phyloP scores from a whole-genome alignment of 2,329 filamentous ascomycete species.

The Botrytis aclada region DNA sequence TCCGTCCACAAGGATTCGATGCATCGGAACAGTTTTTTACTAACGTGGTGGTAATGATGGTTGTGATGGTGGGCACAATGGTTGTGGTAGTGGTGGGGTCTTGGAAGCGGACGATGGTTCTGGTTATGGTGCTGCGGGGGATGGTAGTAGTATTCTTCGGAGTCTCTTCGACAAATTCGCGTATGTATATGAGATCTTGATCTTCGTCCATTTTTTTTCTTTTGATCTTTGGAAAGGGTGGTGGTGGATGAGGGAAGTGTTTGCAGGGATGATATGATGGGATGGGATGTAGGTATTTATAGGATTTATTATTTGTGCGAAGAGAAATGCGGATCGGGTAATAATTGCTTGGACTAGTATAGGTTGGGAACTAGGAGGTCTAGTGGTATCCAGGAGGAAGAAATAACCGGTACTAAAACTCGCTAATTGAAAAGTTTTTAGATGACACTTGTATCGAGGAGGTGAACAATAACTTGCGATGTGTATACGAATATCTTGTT shows the following conservation, averaged over 20 bases:
- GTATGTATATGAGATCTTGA: too few relatives aligned
- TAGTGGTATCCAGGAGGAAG: background rate
- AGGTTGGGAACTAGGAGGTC: background rate
- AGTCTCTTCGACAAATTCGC: background rate
- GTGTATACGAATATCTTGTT: fast-evolving
- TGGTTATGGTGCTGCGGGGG: background rate
- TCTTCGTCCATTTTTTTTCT: background rate
- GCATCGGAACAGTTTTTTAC: background rate
- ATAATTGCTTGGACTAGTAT: background rate
- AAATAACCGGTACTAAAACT: background rate
- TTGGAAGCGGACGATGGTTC: too few relatives aligned
- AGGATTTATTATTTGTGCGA: background rate
- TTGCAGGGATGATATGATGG: too few relatives aligned
- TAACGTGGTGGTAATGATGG: background rate
- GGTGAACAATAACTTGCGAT: too few relatives aligned
- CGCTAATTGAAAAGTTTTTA: background rate
- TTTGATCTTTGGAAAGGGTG: background rate
- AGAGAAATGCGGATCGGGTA: background rate
- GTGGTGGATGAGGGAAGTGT: background rate
- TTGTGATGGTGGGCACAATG: background rate
- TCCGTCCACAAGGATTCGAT: background rate
- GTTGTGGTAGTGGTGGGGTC: too few relatives aligned
- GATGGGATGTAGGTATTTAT: background rate
- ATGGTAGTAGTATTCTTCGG: background rate
- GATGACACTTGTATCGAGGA: background rate